Percentiles rank a stretch among this genome's conserved stretches.
These are phyloP conservation scores for Pseudogymnoascus sp. DNA, from an alignment of 2,329 filamentous ascomycete genomes.

Conservation along the genomic window DNA sequence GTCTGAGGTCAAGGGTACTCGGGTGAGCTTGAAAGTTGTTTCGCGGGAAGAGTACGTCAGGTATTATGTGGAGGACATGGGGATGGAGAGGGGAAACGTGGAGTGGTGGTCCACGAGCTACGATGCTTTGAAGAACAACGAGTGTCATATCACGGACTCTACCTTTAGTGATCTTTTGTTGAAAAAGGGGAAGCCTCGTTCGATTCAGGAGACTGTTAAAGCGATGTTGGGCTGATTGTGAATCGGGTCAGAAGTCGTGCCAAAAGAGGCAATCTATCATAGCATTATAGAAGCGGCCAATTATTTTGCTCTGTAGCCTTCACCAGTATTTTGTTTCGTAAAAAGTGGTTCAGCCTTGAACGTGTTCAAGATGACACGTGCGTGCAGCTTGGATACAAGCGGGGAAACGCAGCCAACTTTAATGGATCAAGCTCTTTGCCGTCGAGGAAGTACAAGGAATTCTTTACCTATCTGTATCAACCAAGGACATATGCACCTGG, in stretches of 20 bases:
- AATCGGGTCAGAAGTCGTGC: background rate
- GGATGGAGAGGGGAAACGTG: constrained; percentile 14
- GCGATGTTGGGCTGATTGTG: constrained; percentile 14
- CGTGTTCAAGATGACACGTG: background rate
- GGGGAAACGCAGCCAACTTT: background rate
- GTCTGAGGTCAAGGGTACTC: constrained; percentile 12
- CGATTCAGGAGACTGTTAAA: constrained; percentile 18
- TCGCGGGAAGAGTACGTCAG: constrained; percentile 18
- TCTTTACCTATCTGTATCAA: background rate
- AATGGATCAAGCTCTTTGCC: background rate
- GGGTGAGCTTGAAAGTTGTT: constrained; percentile 16
- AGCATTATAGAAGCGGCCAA: background rate
- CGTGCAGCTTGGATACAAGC: background rate
- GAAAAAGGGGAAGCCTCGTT: constrained; percentile 11
- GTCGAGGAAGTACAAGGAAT: background rate
- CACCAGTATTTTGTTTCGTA: background rate
- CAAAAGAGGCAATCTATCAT: background rate
- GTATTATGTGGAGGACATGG: constrained; percentile 17
- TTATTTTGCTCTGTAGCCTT: background rate
- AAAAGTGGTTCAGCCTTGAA: background rate
- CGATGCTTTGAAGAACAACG: constrained; percentile 17
- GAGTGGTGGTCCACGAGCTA: constrained; percentile 22
- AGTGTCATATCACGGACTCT: constrained; percentile 19
- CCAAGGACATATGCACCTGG: background rate
- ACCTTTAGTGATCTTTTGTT: constrained; percentile 18